Conservation (phyloP, 129 eudicot genomes). For the Chrysanthemum lavandulifolium region DNA sequence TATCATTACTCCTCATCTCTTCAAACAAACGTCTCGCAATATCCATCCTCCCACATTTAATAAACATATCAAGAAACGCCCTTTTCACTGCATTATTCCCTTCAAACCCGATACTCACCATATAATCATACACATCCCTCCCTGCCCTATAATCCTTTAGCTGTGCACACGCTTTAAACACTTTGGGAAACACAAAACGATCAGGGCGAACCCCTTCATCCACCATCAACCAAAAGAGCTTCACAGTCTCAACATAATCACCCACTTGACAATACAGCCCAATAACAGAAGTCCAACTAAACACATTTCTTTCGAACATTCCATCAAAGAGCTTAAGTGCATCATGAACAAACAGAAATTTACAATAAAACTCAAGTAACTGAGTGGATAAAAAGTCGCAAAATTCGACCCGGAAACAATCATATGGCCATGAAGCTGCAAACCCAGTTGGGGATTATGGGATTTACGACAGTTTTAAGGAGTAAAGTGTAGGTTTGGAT, state of each 20-base stretch:
- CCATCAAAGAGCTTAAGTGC: conserved; percentile 36
- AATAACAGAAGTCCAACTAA: conserved; percentile 42
- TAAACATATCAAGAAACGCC: conserved; percentile 42
- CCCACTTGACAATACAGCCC: conserved; percentile 36
- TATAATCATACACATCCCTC: conserved; percentile 49
- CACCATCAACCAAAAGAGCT: conserved; percentile 39
- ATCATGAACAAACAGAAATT: conserved; percentile 15
- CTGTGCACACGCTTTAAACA: conserved; percentile 46
- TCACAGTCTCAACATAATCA: conserved; percentile 35
- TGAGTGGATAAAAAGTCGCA: conserved; percentile 43
- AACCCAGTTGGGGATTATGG: conserved; percentile 29
- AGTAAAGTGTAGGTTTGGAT: conserved; percentile 29
- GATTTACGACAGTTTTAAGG: conserved; percentile 29
- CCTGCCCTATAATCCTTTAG: conserved; percentile 40
- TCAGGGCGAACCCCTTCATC: conserved; percentile 45
- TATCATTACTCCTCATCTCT: conserved; percentile 34
- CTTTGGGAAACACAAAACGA: conserved; percentile 48
- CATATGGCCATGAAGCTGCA: conserved; percentile 37
- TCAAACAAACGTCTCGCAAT: conserved; percentile 40
- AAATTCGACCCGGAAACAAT: conserved; percentile 39
- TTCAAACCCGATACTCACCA: conserved; percentile 45
- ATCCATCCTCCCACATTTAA: conserved; percentile 48
- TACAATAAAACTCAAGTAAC: conserved; percentile 39
- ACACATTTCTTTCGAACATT: conserved; percentile 44
- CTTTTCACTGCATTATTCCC: conserved; percentile 46